These are phyloP conservation scores for Neopestalotiopsis sp. DNA, from an alignment of 2,329 filamentous ascomycete species.

Conservation along the genomic window DNA sequence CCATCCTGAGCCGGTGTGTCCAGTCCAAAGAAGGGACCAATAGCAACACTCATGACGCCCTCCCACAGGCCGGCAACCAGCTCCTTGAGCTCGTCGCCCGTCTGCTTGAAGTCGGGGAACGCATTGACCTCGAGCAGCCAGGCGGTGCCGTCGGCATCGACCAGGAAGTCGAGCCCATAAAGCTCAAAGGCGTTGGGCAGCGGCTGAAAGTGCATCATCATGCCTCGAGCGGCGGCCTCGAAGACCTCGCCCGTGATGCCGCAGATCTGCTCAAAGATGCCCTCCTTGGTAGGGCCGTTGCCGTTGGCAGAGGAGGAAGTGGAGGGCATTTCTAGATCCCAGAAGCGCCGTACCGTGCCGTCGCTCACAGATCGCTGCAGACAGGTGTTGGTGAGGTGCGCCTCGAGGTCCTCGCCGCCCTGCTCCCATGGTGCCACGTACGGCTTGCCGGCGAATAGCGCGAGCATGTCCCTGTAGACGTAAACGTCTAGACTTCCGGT, in stretches of 20 bases:
- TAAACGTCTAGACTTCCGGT: constrained; percentile 79
- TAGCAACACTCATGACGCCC: constrained; percentile 70
- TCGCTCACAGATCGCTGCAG: constrained; percentile 70
- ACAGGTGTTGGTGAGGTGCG: constrained; percentile 95
- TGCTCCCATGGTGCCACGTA: constrained; percentile 69
- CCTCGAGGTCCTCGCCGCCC: constrained; percentile 61
- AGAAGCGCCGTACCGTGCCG: constrained; percentile 76
- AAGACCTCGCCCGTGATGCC: constrained; percentile 77
- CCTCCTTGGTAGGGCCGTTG: constrained; percentile 50
- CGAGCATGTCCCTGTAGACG: constrained; percentile 90
- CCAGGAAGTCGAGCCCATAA: constrained; percentile 89
- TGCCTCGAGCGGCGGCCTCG: constrained; percentile 81
- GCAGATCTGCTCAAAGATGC: constrained; percentile 78
- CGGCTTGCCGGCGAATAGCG: constrained; percentile 80
- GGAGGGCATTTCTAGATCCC: constrained; percentile 56
- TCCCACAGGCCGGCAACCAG: constrained; percentile 80
- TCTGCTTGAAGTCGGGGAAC: constrained; percentile 95
- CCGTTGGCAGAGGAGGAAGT: constrained; percentile 17
- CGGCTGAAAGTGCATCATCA: constrained; percentile 91
- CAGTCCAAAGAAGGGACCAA: constrained; percentile 69
- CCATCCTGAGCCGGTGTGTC: constrained; percentile 26
- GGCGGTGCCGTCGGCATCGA: constrained; percentile 66
- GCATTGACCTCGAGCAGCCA: constrained; percentile 94
- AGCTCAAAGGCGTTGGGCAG: constrained; percentile 89
- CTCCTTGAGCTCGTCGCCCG: constrained; percentile 73